Base-by-base conservation (phyloP, 495 filamentous ascomycete species). In the Xylaria longipes region DNA sequence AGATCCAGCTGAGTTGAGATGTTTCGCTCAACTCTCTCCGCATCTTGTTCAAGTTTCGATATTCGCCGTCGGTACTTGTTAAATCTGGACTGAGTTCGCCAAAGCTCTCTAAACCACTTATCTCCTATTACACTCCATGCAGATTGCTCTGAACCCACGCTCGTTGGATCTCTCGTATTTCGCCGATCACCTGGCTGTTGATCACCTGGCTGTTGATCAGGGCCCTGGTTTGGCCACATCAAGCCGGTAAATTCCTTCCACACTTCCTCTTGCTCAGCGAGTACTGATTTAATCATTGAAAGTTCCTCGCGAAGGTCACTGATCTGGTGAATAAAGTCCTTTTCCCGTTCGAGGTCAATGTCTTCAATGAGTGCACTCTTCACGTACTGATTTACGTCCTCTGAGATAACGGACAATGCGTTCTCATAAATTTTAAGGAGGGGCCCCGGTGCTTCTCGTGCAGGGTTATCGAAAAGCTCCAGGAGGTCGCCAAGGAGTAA, bases 381-480 rank as follows among this genome's bases (percentile, higher is more conserved):
- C 14, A 25, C 33, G 14, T 65, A 65, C 25, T 46, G 0, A 14
- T 48, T 48, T 0, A 48, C 62, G 5, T 31, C 41, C 9, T 65
- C 41, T 17, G 62, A 46, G 25, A 65, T 48, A 65, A 9, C 11
- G 20, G 25, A 2, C n/a, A 65, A 33, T 0, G 62, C 60, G 22
- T 63, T 63, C 60, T 63, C 60, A 20, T 63, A 63, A 27, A n/a
- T 27, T 29, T 20, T 63, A 6, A 63, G 60, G 60, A 63, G 60
- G 5, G 60, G 14, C 8, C 45, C 39, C 2, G 3, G n/a, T n/a
- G n/a, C 29, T 22, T n/a, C 37, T 43, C 2, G 1, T 25, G 1
- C 3, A 43, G 37, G 60, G 2, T n/a, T 45, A 12, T 41, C 39
- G 1, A 63, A 63, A n/a, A 17, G 31, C 14, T 15, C 17, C 33